A percentile compares a stretch with the other conserved stretches of the same genome.
These are phyloP conservation scores for Botryococcus braunii DNA, from an alignment of 163 green algal species.

Conservation along the genomic window DNA sequence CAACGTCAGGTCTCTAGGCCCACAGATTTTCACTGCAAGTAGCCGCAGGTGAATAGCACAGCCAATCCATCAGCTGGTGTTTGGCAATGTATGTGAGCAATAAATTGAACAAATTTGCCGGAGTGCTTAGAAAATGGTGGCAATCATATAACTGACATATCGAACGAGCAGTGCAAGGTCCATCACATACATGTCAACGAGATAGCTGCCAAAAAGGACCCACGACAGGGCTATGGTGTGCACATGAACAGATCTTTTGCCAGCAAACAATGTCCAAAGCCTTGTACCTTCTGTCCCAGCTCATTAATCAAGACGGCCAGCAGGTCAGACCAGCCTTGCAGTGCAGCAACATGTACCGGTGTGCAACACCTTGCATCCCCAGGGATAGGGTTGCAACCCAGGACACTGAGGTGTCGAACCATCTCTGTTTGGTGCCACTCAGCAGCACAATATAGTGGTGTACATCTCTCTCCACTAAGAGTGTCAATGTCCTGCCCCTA, in stretches of 20 bases:
- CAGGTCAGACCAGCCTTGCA: conserved; percentile 44
- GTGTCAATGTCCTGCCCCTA: too few relatives aligned
- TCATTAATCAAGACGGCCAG: conserved; percentile 34
- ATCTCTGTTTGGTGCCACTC: conserved; percentile 44
- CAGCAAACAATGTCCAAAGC: background rate
- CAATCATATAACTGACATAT: background rate
- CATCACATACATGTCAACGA: background rate
- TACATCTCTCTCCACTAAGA: conserved; percentile 56
- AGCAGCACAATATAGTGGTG: conserved; percentile 47
- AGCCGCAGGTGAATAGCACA: background rate
- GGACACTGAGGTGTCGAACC: conserved; percentile 28
- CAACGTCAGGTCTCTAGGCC: background rate
- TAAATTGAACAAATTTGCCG: background rate
- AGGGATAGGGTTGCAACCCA: conserved; percentile 30
- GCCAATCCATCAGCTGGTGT: background rate
- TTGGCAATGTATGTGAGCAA: background rate
- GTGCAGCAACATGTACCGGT: conserved; percentile 45
- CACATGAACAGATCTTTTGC: background rate
- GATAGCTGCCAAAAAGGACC: too few relatives aligned
- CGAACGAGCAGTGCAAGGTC: background rate
- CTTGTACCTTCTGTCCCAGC: conserved; percentile 29
- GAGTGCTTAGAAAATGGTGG: background rate
- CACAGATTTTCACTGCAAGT: background rate
- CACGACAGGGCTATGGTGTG: too few relatives aligned
- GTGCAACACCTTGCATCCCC: conserved; percentile 34